A percentile compares a stretch with the other conserved stretches of the same genome.
Conservation (phyloP, 192 early-diverging fungal genomes). For the Backusella circina region DNA sequence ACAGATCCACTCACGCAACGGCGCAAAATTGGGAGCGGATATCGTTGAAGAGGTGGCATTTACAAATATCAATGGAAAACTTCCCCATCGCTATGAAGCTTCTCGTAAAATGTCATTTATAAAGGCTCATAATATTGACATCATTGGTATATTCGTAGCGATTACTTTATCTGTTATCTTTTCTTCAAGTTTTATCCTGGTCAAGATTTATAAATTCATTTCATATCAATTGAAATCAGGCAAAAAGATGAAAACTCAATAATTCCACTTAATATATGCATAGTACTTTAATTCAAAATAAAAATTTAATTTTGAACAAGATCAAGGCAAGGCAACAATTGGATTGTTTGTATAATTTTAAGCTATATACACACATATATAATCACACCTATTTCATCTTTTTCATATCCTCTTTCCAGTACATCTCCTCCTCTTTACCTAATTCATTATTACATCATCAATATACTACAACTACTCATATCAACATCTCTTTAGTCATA, state of each 20-base stretch:
- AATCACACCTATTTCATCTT: no score
- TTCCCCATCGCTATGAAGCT: slow-evolving; percentile 19
- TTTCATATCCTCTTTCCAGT: slow-evolving; percentile 19
- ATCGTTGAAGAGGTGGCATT: slow-evolving; percentile 24
- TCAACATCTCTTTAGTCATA: neutral
- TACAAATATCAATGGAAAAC: neutral
- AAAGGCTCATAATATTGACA: slow-evolving; percentile 16
- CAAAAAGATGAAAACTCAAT: neutral
- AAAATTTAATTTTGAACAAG: no score
- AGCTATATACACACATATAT: neutral
- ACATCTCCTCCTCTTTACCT: slow-evolving; percentile 25
- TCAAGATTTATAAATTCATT: neutral
- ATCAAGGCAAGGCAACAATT: no score
- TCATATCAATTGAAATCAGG: neutral
- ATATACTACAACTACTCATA: neutral
- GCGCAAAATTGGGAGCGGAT: slow-evolving; percentile 9
- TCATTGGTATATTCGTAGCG: neutral
- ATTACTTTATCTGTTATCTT: neutral
- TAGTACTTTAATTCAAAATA: neutral
- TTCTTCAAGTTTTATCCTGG: neutral
- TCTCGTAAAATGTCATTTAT: slow-evolving; percentile 17
- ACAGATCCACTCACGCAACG: slow-evolving; percentile 14
- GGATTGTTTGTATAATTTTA: no score
- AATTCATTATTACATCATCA: neutral
- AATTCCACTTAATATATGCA: neutral